Percentiles rank a stretch among this genome's conserved stretches.
These are phyloP conservation scores for Pistacia vera DNA, from an alignment of 345 rosid species.

Conservation along the genomic window DNA sequence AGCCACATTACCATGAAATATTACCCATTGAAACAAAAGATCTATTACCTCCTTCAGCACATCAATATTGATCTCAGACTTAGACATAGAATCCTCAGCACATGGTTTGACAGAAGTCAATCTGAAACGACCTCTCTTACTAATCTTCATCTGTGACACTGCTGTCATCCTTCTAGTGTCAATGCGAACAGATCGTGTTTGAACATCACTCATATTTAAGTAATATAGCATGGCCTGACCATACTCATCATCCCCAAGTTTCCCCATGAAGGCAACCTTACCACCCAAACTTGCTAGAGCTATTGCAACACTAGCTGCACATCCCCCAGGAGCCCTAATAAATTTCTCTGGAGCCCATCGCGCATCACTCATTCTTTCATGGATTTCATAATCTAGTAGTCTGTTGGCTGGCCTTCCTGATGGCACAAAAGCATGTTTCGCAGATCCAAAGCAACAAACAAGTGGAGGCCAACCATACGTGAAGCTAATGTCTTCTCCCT, in stretches of 20 bases:
- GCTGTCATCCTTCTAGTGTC: conserved; percentile 69
- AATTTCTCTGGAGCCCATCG: conserved; percentile 74
- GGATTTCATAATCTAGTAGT: conserved; percentile 70
- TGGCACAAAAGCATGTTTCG: conserved; percentile 85
- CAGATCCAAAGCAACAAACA: conserved; percentile 94
- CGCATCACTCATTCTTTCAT: conserved; percentile 67
- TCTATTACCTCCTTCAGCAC: conserved; percentile 82
- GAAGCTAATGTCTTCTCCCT: conserved; percentile 65
- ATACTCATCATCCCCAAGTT: conserved; percentile 80
- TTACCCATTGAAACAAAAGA: not conserved
- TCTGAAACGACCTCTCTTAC: conserved; percentile 76
- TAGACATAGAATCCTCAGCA: conserved; percentile 82
- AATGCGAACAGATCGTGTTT: conserved; percentile 68
- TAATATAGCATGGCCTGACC: conserved; percentile 81
- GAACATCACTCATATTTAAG: conserved; percentile 71
- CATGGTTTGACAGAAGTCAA: conserved; percentile 66
- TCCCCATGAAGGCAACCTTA: conserved; percentile 92
- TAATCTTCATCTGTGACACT: conserved; percentile 70
- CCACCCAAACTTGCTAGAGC: conserved; percentile 88
- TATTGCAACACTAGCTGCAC: conserved; percentile 75
- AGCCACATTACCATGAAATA: not conserved
- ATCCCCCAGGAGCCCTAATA: conserved; percentile 84
- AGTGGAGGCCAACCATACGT: conserved; percentile 95
- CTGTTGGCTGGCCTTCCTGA: conserved; percentile 85
- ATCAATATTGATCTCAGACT: conserved; percentile 81